phyloP scores from a whole-genome alignment of 2,329 filamentous ascomycete species.

The Pseudocercospora ulei region DNA sequence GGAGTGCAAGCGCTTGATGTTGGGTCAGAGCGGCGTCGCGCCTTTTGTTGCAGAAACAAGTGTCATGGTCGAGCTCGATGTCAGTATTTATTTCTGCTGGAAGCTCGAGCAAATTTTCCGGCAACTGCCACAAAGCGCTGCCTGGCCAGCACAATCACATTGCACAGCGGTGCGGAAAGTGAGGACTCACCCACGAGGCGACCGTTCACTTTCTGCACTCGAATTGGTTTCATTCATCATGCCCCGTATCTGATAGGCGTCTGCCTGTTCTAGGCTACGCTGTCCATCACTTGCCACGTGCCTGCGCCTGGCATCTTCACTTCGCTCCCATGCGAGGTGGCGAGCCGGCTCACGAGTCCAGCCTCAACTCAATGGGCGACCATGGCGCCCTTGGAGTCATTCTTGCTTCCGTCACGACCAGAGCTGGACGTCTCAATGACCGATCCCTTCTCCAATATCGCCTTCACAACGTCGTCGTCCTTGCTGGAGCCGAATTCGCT shows the following conservation, averaged over 20 bases:
- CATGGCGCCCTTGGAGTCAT: constrained; percentile 36
- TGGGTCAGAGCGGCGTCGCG: too few relatives aligned
- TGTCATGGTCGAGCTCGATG: too few relatives aligned
- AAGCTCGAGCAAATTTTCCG: too few relatives aligned
- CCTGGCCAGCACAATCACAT: neutral
- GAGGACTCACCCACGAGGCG: neutral
- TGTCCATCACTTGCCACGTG: too few relatives aligned
- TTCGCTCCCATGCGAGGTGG: neutral
- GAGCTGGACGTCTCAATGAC: constrained; percentile 48
- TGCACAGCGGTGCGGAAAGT: neutral
- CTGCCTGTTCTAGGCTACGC: constrained; percentile 1
- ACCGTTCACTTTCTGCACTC: neutral
- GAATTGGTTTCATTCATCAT: constrained; percentile 18
- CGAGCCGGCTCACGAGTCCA: constrained; percentile 6
- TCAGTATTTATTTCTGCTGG: too few relatives aligned
- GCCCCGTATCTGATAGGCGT: constrained; percentile 13
- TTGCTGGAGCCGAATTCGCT: constrained; percentile 76
- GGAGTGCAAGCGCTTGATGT: too few relatives aligned
- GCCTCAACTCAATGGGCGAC: constrained; percentile 25
- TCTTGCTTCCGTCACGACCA: constrained; percentile 39
- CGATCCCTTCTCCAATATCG: constrained; percentile 68
- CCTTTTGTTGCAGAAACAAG: too few relatives aligned
- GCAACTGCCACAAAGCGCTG: too few relatives aligned
- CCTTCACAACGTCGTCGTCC: constrained; percentile 69
- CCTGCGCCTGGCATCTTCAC: constrained; percentile 1